Evolutionary conservation across 2,329 filamentous ascomycete species (phyloP), one percentile per base, ranked within the genome.

Genomic region (Venturia effusa): DNA sequence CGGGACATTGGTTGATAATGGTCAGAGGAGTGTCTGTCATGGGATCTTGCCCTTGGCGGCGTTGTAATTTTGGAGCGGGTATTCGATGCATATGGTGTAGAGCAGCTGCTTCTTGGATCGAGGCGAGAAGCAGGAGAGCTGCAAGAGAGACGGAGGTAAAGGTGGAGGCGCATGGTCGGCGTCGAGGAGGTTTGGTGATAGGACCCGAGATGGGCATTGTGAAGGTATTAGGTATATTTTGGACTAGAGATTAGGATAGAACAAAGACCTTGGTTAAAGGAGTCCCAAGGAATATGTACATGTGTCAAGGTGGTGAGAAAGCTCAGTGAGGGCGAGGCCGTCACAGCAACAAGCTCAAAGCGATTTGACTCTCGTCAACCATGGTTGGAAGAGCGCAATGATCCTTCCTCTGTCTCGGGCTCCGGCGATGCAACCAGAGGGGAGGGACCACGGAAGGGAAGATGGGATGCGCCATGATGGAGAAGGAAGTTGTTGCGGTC

Each of bases 1-100:
- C 83, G 11, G 79, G 78, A 70, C 90, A 95, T 64, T 81, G 80
- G 75, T 93, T 95, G 65, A 84, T 87, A 64, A 94, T 79, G 7
- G 84, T 78, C 32, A 94, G 76, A 7, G 88, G 87, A 1, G 72
- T 71, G 40, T 61, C 59, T 32, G 67, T 39, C 27, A 32, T 34
- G 19, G 51, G 51, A n/a, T 57, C 51, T 30, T 24, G 45, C 45
- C 40, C 27, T 48, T 65, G 55, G 34, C 64, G 48, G 15, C 59
- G 24, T 62, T 67, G 48, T 65, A 66, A 40, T 64, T 61, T 61
- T 61, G 65, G 61, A 60, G 63, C 64, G 71, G 72, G 27, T 68
- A 39, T 41, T 13, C 32, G 13, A 15, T 54, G 15, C 63, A 64
- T 61, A 22, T 64, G 63, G 43, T 64, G 63, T 19, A 64, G 27